These are phyloP conservation scores for Euphorbia corollata DNA, from an alignment of 441 rosid genomes.

Conservation along the genomic window DNA sequence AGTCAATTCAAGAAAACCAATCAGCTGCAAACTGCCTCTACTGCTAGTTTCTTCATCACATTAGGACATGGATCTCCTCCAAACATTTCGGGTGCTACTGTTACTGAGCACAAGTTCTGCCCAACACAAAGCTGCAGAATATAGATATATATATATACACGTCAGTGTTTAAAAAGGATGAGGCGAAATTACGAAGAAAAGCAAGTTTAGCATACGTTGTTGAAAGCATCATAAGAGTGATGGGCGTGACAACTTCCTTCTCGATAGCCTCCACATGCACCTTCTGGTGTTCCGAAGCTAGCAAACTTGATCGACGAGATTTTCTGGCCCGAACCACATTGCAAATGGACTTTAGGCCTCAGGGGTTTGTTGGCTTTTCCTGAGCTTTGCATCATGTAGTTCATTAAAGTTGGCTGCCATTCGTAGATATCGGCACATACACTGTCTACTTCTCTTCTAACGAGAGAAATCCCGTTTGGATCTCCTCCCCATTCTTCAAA, in stretches of 20 bases:
- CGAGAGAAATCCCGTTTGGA: slow-evolving; percentile 74
- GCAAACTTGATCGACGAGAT: slow-evolving; percentile 77
- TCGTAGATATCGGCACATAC: slow-evolving; percentile 83
- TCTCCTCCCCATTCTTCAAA: slow-evolving; percentile 99
- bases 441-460: slow-evolving; percentile 70
- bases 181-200: neutral
- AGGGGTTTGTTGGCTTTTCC: slow-evolving; percentile 73
- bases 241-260: slow-evolving; percentile 83
- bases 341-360: slow-evolving; percentile 78
- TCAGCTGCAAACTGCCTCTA: slow-evolving; percentile 80
- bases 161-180: neutral
- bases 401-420: slow-evolving; percentile 88
- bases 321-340: slow-evolving; percentile 80
- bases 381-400: slow-evolving; percentile 72
- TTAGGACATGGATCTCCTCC: slow-evolving; percentile 90
- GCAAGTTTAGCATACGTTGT: slow-evolving; percentile 44
- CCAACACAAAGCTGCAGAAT: slow-evolving; percentile 77
- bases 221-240: slow-evolving; percentile 90
- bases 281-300: slow-evolving; percentile 89
- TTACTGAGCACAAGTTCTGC: slow-evolving; percentile 76
- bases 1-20: slow-evolving; percentile 19
- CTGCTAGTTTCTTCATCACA: slow-evolving; percentile 86
- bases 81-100: slow-evolving; percentile 84
- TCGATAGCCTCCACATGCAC: slow-evolving; percentile 74
- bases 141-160: neutral